Conservation (phyloP, 768 basidiomycete genomes). For the Melanogaster broomeanus region DNA sequence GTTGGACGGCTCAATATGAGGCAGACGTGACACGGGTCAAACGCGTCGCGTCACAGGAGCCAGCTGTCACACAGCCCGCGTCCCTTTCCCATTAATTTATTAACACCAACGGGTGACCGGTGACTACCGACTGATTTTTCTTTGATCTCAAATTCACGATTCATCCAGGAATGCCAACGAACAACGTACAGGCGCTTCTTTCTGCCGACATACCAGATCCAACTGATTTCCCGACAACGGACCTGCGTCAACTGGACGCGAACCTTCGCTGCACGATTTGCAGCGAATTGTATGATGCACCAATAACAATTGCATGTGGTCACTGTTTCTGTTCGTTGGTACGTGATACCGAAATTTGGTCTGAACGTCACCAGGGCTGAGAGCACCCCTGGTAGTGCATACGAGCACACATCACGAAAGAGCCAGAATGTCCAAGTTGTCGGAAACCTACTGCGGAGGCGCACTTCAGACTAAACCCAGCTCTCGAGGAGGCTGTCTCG, state of each 20-base stretch:
- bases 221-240: slow-evolving; percentile 65
- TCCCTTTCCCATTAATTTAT: not conserved
- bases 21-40: slow-evolving; percentile 21
- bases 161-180: slow-evolving; percentile 23
- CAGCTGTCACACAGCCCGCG: slow-evolving; percentile 19
- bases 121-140: not conserved
- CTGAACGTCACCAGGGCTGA: slow-evolving; percentile 5
- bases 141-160: not conserved
- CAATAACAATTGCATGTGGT: slow-evolving; percentile 73
- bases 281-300: slow-evolving; percentile 69
- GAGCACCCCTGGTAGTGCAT: slow-evolving; percentile 56
- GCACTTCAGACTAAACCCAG: slow-evolving; percentile 66
- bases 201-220: slow-evolving; percentile 54
- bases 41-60: slow-evolving; percentile 24
- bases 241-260: slow-evolving; percentile 63
- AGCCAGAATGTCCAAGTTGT: slow-evolving; percentile 75
- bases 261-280: slow-evolving; percentile 77
- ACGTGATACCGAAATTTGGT: slow-evolving; percentile 23
- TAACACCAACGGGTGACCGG: not conserved
- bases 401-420: slow-evolving; percentile 53
- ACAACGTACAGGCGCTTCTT: slow-evolving; percentile 32
- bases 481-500: slow-evolving; percentile 67
- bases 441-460: slow-evolving; percentile 58
- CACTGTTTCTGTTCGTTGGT: slow-evolving; percentile 84
- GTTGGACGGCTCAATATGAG: too few species aligned